Percentiles rank a stretch among this genome's conserved stretches.
These are phyloP conservation scores for Evernia prunastri DNA, from an alignment of 495 filamentous ascomycete species.

Conservation along the genomic window DNA sequence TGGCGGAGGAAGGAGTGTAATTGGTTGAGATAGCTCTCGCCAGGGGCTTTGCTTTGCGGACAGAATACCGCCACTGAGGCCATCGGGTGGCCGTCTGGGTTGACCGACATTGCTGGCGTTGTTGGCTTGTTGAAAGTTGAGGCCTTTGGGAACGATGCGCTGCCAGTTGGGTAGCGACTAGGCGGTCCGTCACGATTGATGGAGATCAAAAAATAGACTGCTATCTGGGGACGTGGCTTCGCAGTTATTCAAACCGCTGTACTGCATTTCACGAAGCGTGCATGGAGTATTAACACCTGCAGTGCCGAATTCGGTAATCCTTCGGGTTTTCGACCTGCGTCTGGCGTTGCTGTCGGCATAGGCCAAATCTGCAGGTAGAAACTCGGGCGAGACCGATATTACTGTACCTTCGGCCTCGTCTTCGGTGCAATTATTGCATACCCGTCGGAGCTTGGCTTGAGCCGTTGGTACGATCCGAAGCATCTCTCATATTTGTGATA, in stretches of 20 bases:
- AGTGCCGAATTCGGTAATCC: not conserved
- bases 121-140: slow-evolving; percentile 10
- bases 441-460: slow-evolving; percentile 8
- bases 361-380: not conserved
- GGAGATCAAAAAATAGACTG: not conserved
- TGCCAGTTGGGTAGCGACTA: not conserved
- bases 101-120: slow-evolving; percentile 1
- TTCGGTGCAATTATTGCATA: slow-evolving; percentile 7
- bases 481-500: too few relatives aligned
- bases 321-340: not conserved
- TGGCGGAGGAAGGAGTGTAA: slow-evolving; percentile 15
- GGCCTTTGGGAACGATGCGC: not conserved
- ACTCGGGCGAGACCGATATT: not conserved
- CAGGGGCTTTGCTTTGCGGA: slow-evolving; percentile 23
- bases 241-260: not conserved
- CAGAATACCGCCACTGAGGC: slow-evolving; percentile 20
- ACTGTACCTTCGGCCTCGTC: not conserved
- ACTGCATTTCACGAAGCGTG: not conserved
- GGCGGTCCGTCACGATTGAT: not conserved
- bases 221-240: not conserved
- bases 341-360: not conserved
- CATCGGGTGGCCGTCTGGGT: not conserved
- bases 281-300: not conserved
- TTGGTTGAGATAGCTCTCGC: slow-evolving; percentile 13
- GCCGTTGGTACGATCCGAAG: too few relatives aligned